Evolutionary conservation across 1,284 basidiomycete species (phyloP), one percentile per base, ranked within the genome.

Genomic region (Austroboletus niveus): DNA sequence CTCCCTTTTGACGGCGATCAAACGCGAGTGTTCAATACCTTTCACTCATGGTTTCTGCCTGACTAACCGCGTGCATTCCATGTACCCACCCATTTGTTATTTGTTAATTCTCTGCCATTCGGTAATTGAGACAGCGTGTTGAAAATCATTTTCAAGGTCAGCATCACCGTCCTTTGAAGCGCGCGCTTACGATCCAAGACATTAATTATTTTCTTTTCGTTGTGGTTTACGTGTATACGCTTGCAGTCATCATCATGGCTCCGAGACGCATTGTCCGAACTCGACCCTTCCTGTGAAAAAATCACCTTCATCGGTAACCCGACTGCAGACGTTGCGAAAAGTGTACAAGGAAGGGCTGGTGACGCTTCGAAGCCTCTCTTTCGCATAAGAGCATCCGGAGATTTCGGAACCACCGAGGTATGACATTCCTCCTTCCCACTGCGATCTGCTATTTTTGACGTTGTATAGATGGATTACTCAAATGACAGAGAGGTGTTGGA

Each of bases 401-500:
- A 84, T 41, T 89, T 91, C 65, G 93, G 92, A 7, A 89, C 80
- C 52, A 89, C 88, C 2, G 89, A 94, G 76, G 92, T 89, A 53
- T 60, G 22, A 24, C 17, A 11, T 29, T 40, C 34, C 29, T 40
- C 34, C 29, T 14, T 34, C 14, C 7, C 32, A 39, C 22, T 2
- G 14, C 24, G 24, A 31, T 24, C 5, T 1, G 4, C 15, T 17
- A n/a, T 31, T 27, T 39, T 32, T 49, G 45, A 60, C 34, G 20
- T 31, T 20, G 46, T 42, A 20, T 61, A 94, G 91, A 89, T 96
- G 84, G 94, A 97, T 68, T 96, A 94, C 58, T 91, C 92, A 1
- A 92, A 93, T 61, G 93, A 95, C 62, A 77, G 80, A 47, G 92
- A 95, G 48, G 90, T 96, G 0, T 79, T 97, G 40, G 92, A 96